Evolutionary conservation across 352 stramenopile species (phyloP).

Genomic region (Saprolegnia parasitica): DNA sequence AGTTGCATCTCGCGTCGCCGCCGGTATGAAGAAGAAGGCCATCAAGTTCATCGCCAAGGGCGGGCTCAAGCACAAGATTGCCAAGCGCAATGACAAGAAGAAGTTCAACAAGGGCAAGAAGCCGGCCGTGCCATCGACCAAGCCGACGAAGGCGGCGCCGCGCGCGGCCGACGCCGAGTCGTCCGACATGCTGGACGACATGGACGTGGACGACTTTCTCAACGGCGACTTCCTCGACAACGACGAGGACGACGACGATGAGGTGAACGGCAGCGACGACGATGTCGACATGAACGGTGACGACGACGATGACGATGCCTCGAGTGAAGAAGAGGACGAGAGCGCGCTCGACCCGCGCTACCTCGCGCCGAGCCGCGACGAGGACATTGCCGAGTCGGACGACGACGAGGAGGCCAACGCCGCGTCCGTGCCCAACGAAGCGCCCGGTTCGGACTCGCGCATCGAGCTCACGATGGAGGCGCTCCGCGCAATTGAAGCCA

Average conservation of each 20-base stretch:
- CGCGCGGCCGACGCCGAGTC: slow-evolving; percentile 40
- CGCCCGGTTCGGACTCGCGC: slow-evolving; percentile 1
- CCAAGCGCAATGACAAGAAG: slow-evolving; percentile 81
- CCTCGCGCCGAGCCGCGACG: slow-evolving; percentile 43
- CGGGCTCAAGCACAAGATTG: slow-evolving; percentile 68
- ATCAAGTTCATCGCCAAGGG: slow-evolving; percentile 83
- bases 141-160: slow-evolving; percentile 32
- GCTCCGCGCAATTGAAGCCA: slow-evolving; percentile 77
- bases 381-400: slow-evolving; percentile 32
- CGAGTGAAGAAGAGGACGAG: slow-evolving; percentile 82
- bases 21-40: slow-evolving; percentile 69
- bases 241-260: slow-evolving; percentile 7
- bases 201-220: slow-evolving; percentile 84
- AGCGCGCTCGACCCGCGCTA: slow-evolving; percentile 73
- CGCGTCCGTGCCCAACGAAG: slow-evolving; percentile 4
- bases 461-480: slow-evolving; percentile 64
- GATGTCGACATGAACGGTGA: slow-evolving; percentile 32
- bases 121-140: slow-evolving; percentile 43
- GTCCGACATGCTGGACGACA: slow-evolving; percentile 79
- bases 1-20: neutral
- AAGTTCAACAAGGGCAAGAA: slow-evolving; percentile 81
- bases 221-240: slow-evolving; percentile 73
- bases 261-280: slow-evolving; percentile 34
- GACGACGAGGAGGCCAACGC: slow-evolving; percentile 34
- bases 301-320: slow-evolving; percentile 40